Conservation (phyloP, 371 early-diverging fungal species). For the Mucor irregularis region DNA sequence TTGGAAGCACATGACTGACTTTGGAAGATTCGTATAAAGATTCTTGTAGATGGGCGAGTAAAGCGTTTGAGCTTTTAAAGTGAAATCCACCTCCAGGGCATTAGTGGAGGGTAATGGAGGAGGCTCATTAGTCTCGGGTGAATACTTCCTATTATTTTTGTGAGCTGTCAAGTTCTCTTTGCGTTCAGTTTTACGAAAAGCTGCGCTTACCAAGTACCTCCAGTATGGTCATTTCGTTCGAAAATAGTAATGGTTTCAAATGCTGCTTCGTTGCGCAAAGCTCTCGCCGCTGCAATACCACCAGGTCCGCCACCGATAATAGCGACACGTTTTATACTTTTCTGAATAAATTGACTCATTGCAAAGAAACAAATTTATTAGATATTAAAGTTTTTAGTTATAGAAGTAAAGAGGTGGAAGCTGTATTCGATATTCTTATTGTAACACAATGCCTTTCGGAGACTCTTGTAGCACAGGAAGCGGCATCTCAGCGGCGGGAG, state of each 20-base stretch:
- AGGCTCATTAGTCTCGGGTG: slow-evolving; percentile 25
- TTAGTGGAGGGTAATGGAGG: slow-evolving; percentile 37
- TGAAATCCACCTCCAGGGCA: slow-evolving; percentile 37
- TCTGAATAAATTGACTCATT: not conserved
- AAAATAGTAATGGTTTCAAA: slow-evolving; percentile 45
- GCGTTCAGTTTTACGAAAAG: not conserved
- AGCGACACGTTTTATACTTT: slow-evolving; percentile 37
- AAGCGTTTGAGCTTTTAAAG: slow-evolving; percentile 7
- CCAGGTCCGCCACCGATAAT: slow-evolving; percentile 53
- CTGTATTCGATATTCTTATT: too few species aligned
- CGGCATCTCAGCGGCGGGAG: too few species aligned
- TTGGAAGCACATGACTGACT: slow-evolving; percentile 56
- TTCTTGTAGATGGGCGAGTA: slow-evolving; percentile 55
- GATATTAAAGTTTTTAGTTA: not conserved
- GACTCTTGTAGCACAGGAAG: too few species aligned
- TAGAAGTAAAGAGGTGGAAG: not conserved
- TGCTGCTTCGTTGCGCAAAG: slow-evolving; percentile 30
- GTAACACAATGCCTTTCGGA: too few species aligned
- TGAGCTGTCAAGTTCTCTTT: not conserved
- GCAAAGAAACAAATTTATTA: too few species aligned
- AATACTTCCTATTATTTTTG: slow-evolving; percentile 37
- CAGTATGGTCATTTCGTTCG: slow-evolving; percentile 37
- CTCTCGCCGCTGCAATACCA: slow-evolving; percentile 44
- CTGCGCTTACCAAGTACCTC: slow-evolving; percentile 50
- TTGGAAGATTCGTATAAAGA: slow-evolving; percentile 65